These are phyloP conservation scores for Talaromyces ruber DNA, from an alignment of 495 filamentous ascomycete genomes.

Conservation along the genomic window DNA sequence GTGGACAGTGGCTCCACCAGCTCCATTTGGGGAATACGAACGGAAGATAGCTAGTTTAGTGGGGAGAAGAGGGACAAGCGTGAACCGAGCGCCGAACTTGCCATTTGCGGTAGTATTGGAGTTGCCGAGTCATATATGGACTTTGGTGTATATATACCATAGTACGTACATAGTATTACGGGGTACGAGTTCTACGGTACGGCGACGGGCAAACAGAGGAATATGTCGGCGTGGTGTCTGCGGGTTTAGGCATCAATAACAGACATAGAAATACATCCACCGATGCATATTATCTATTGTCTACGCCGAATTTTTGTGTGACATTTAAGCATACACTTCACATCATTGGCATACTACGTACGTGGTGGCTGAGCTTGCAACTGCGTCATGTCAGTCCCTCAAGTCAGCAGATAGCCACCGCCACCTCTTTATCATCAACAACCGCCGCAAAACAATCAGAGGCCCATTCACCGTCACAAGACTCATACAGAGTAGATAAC, in stretches of 20 bases:
- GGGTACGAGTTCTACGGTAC: too few relatives aligned
- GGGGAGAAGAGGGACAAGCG: too few relatives aligned
- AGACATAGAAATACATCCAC: background rate
- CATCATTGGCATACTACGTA: background rate
- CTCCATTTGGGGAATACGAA: background rate
- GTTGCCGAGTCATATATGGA: background rate
- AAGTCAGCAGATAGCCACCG: background rate
- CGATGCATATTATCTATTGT: too few relatives aligned
- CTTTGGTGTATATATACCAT: background rate
- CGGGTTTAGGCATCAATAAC: background rate
- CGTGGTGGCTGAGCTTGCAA: background rate
- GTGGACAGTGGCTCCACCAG: background rate
- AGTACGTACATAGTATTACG: too few relatives aligned
- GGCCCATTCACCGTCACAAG: background rate
- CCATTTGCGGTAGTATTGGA: background rate
- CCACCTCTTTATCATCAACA: background rate
- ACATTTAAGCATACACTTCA: background rate
- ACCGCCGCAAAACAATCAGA: background rate
- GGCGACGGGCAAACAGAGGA: background rate
- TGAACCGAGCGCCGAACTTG: background rate
- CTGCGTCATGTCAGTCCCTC: background rate
- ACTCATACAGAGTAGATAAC: background rate
- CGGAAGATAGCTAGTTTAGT: too few relatives aligned
- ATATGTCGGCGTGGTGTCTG: background rate
- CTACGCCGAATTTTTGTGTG: too few relatives aligned